Conservation (phyloP, 2,329 filamentous ascomycete genomes). For the Botryotinia narcissicola region DNA sequence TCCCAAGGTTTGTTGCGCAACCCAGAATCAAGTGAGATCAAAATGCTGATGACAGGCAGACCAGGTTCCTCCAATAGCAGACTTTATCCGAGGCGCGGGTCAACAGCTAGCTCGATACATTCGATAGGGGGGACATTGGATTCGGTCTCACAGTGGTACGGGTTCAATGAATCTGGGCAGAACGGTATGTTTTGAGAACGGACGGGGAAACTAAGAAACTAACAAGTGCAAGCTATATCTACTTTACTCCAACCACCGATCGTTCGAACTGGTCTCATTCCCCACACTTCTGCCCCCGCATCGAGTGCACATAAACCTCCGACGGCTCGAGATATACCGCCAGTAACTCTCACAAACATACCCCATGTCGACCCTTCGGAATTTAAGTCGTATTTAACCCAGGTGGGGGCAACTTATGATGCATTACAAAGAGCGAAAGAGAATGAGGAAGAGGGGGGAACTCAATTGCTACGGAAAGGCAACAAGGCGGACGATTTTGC, state of each 20-base stretch:
- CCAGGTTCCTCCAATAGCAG: conserved; percentile 36
- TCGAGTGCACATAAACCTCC: conserved; percentile 78
- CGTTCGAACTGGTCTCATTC: conserved; percentile 79
- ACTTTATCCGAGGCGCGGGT: conserved; percentile 65
- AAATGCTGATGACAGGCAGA: conserved; percentile 39
- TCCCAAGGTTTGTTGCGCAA: conserved; percentile 48
- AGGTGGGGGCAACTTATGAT: conserved; percentile 85
- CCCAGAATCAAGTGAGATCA: conserved; percentile 44
- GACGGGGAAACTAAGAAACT: neutral
- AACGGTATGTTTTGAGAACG: conserved; percentile 60
- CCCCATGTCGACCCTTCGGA: conserved; percentile 73
- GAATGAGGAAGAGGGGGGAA: conserved; percentile 62
- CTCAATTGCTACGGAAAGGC: conserved; percentile 36
- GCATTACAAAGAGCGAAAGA: conserved; percentile 82
- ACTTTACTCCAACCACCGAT: conserved; percentile 90
- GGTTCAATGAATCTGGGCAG: conserved; percentile 71
- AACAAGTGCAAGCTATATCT: conserved; percentile 67
- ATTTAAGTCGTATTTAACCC: conserved; percentile 80
- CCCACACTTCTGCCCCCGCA: conserved; percentile 68
- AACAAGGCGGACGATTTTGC: conserved; percentile 41
- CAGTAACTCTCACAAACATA: conserved; percentile 87
- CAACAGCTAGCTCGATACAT: conserved; percentile 81
- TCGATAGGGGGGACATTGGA: conserved; percentile 86
- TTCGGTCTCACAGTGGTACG: conserved; percentile 55
- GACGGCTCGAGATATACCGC: conserved; percentile 85